Evolutionary conservation across 345 rosid species (phyloP), one percentile per base, ranked within the genome.

Genomic region (Euclidium syriacum): DNA sequence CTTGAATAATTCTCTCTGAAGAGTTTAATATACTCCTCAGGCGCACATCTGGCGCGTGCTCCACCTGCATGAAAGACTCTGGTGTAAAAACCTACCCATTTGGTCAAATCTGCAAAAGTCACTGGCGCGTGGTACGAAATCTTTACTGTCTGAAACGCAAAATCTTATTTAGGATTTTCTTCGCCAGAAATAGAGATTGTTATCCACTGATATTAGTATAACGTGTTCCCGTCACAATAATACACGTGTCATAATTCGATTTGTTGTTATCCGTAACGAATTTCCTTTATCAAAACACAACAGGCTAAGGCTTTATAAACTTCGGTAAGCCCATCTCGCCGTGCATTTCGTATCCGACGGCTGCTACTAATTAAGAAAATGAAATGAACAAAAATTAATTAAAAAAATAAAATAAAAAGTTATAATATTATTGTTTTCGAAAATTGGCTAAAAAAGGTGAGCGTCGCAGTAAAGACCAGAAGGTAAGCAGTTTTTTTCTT

Each of bases 401-500:
- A 6, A 3, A 26, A 58, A 52, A 24, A 26, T 54, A 43, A 4
- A 44, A 46, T 11, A 47, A 15, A 10, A 20, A 15, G 0, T 9
- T n/a, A 6, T 19, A 36, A 34, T n/a, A n/a, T n/a, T n/a, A n/a
- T n/a, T n/a, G n/a, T n/a, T n/a, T n/a, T n/a, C n/a, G 30, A 68
- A 26, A 19, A 47, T 4, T 19, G 48, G 63, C 48, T n/a, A 52
- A 47, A 29, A 57, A 33, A 70, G 40, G 65, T 33, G 71, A 71
- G 61, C 54, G 70, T 64, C 35, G 64, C 46, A 63, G 65, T 70
- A 54, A 70, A 47, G 54, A 57, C 33, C 55, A 64, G 66, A 70
- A 50, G 69, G 70, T 56, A 64, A 56, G 58, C 69, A 62, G 74
- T 70, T 71, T 49, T 34, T 14, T 34, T 61, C 26, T 44, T 30